Percentiles rank a stretch among this genome's conserved stretches.
Evolutionary conservation across 331 rosid genomes (phyloP).

Genomic region (Pyrus hybrid): DNA sequence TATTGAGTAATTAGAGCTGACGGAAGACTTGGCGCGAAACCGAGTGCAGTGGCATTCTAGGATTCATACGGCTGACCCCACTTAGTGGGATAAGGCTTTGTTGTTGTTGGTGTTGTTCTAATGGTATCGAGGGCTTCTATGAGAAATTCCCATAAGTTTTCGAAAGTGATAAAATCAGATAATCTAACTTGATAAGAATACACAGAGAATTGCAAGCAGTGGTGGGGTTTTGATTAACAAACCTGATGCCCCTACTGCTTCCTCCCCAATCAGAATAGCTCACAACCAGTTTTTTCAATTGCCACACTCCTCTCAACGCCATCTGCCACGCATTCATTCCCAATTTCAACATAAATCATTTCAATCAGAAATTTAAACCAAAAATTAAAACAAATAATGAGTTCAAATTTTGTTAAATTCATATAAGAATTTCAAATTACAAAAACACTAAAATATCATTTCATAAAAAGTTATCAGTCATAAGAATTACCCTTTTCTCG

Average conservation of each 20-base stretch:
- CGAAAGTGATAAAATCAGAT: not conserved
- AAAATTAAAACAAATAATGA: not conserved
- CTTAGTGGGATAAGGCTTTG: too few species aligned
- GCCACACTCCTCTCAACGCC: conserved; percentile 90
- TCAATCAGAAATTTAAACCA: not conserved
- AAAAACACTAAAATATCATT: too few species aligned
- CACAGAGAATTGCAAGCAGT: not conserved
- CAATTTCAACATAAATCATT: not conserved
- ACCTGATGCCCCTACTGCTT: conserved; percentile 86
- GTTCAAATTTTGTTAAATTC: not conserved
- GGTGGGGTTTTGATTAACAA: not conserved
- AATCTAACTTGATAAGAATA: not conserved
- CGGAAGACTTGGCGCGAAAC: too few species aligned
- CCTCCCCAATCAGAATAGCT: conserved; percentile 84
- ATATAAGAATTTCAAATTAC: too few species aligned
- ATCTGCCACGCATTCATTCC: conserved; percentile 15
- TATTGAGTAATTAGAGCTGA: too few species aligned
- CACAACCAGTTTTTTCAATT: conserved; percentile 59
- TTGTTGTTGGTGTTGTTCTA: too few species aligned
- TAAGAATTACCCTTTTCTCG: too few species aligned
- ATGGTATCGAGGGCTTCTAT: too few species aligned
- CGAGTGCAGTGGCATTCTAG: too few species aligned
- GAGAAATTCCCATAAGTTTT: too few species aligned
- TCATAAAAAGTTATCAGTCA: too few species aligned
- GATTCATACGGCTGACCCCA: too few species aligned